Percentiles rank a stretch among this genome's conserved stretches.
These are phyloP conservation scores for Arabidopsis lyrata DNA, from an alignment of 441 rosid genomes.

Conservation along the genomic window DNA sequence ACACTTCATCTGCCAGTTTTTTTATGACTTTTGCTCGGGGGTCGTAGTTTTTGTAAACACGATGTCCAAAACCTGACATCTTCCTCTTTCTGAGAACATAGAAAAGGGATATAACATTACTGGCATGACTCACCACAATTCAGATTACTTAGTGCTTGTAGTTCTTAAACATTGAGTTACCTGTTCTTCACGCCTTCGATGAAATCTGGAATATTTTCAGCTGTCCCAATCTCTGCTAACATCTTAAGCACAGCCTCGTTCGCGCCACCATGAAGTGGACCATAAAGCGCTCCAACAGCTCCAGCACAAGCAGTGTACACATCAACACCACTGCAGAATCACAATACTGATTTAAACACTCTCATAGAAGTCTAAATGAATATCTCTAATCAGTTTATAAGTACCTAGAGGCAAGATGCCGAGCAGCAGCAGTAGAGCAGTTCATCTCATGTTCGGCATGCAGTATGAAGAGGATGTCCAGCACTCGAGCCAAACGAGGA, in stretches of 20 bases:
- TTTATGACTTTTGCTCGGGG: conserved; percentile 95
- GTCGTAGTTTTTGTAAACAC: conserved; percentile 97
- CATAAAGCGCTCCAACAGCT: conserved; percentile 80
- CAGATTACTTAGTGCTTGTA: not conserved
- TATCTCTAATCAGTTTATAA: conserved; percentile 44
- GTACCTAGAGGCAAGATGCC: conserved; percentile 98
- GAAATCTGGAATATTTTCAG: conserved; percentile 80
- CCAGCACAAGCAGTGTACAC: conserved; percentile 64
- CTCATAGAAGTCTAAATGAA: conserved; percentile 10
- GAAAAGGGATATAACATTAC: conserved; percentile 17
- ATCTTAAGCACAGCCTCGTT: conserved; percentile 66
- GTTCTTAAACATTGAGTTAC: conserved; percentile 16
- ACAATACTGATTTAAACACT: conserved; percentile 24
- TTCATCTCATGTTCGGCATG: conserved; percentile 99
- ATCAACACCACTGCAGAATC: conserved; percentile 86
- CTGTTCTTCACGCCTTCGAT: conserved; percentile 47
- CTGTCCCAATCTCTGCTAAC: conserved; percentile 84
- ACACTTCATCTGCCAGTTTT: conserved; percentile 95
- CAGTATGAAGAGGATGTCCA: conserved; percentile 88
- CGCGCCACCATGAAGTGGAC: conserved; percentile 90
- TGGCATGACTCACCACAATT: conserved; percentile 2
- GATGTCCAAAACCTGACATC: conserved; percentile 99
- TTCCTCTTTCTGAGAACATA: conserved; percentile 72
- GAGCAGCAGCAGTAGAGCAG: conserved; percentile 97
- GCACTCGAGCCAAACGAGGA: conserved; percentile 87